Evolutionary conservation across 805 yeast genomes (phyloP).

Genomic region (Candida gorgasii): DNA sequence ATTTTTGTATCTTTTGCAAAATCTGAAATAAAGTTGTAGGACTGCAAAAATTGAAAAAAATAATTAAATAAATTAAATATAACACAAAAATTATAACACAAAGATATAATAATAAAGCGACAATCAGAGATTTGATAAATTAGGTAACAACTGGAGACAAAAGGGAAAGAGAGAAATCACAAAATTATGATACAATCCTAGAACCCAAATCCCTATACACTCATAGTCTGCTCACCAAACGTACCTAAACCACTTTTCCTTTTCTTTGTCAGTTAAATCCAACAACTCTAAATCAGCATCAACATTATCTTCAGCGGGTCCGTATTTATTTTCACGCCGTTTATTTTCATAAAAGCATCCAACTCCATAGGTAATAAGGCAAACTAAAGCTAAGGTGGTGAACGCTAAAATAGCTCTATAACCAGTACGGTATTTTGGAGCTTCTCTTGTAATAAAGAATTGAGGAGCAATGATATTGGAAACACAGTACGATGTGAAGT

Average conservation of each 20-base stretch:
- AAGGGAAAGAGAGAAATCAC: too few relatives aligned
- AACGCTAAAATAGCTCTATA: slow-evolving; percentile 52
- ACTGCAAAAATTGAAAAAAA: too few relatives aligned
- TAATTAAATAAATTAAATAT: too few relatives aligned
- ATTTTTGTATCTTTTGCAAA: too few relatives aligned
- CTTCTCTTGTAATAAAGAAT: slow-evolving; percentile 44
- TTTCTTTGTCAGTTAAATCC: slow-evolving; percentile 62
- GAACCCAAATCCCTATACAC: too few relatives aligned
- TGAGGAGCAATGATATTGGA: slow-evolving; percentile 62
- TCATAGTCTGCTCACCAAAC: too few relatives aligned
- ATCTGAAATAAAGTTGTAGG: too few relatives aligned
- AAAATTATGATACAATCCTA: too few relatives aligned
- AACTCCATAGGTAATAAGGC: slow-evolving; percentile 41
- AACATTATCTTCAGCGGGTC: slow-evolving; percentile 21
- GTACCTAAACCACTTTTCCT: slow-evolving; percentile 33
- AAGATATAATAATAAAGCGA: too few relatives aligned
- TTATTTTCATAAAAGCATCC: slow-evolving; percentile 52
- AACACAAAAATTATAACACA: too few relatives aligned
- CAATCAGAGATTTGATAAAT: too few relatives aligned
- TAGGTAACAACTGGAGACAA: too few relatives aligned
- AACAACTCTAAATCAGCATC: slow-evolving; percentile 43
- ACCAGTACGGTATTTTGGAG: slow-evolving; percentile 56
- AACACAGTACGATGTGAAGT: slow-evolving; percentile 49
- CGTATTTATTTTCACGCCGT: slow-evolving; percentile 44
- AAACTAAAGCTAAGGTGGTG: slow-evolving; percentile 48